Evolutionary conservation across 2,329 filamentous ascomycete species (phyloP), one percentile per base, ranked within the genome.

Genomic region (Sclerotinia trifoliorum): DNA sequence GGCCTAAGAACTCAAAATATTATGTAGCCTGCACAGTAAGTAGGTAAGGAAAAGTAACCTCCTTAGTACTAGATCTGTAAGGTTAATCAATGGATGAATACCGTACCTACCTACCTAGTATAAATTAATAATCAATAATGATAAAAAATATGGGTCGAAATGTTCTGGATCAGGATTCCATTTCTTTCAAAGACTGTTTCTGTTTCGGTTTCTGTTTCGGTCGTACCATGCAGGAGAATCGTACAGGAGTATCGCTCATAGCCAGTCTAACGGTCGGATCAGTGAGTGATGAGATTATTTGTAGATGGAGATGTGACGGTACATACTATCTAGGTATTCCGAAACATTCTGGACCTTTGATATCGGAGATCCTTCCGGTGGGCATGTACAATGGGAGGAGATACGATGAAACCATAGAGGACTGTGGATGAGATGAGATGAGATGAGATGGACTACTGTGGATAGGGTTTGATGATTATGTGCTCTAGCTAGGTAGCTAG

Each of bases 281-380:
- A 35, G 11, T n/a, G 54, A 56, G 35, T 39, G 29, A 56, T 55
- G 39, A 35, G 19, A 55, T 42, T 15, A 17, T 11, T 17, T 42
- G 13, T 55, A 35, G 13, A 13, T 26, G 10, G 17, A 55, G 17
- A 17, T 56, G 32, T 39, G 6, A 21, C 42, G 57, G 57, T 11
- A 48, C 19, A 46, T 61, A 48, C 57, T 48, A 61, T 61, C 57
- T 61, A 42, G 57, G 42, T 21, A 61, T 61, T 48, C 57, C 57
- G 57, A 61, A 32, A 32, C 26, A 61, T 48, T 48, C 42, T 57
- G n/a, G 21, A 57, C 55, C 54, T 24, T 35, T 42, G 13, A 39
- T 15, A 24, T 39, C 21, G 24, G 21, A n/a, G 39, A 39, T 24
- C 21, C n/a, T n/a, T 57, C 17, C n/a, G 19, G 29, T 57, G n/a